phyloP scores from a whole-genome alignment of 257 asterid species.

The Nicotiana otophora region DNA sequence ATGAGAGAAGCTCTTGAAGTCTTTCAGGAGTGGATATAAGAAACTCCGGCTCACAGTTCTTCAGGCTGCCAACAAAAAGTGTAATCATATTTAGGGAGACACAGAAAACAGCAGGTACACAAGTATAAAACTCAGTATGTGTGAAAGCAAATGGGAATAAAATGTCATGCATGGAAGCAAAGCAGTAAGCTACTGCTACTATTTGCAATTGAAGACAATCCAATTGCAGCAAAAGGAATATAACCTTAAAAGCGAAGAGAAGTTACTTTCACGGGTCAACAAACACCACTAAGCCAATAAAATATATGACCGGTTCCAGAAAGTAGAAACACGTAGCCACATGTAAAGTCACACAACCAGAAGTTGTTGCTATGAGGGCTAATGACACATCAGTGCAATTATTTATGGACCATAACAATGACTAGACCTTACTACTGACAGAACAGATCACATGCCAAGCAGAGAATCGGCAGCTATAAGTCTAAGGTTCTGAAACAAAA shows the following conservation, averaged over 20 bases:
- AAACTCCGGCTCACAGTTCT: slow-evolving; percentile 73
- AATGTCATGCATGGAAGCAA: not conserved
- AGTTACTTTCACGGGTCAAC: not conserved
- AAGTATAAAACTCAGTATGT: not conserved
- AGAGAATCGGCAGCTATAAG: not conserved
- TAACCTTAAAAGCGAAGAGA: not conserved
- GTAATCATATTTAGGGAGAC: not conserved
- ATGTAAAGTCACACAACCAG: not conserved
- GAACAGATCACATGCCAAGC: not conserved
- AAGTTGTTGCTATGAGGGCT: not conserved
- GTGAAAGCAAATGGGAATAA: not conserved
- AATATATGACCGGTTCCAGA: not conserved
- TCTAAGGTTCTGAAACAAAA: not conserved
- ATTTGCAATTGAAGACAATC: not conserved
- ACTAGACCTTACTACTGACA: not conserved
- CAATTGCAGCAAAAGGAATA: not conserved
- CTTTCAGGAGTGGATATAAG: slow-evolving; percentile 72
- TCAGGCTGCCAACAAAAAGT: slow-evolving; percentile 42
- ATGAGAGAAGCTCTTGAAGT: slow-evolving; percentile 57
- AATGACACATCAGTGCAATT: not conserved
- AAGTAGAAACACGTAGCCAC: not conserved
- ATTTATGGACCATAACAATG: not conserved
- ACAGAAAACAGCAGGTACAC: not conserved
- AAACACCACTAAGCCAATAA: not conserved
- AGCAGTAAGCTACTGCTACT: not conserved